Base-by-base conservation (phyloP, 2,329 filamentous ascomycete genomes). In the Fusarium nygamai region DNA sequence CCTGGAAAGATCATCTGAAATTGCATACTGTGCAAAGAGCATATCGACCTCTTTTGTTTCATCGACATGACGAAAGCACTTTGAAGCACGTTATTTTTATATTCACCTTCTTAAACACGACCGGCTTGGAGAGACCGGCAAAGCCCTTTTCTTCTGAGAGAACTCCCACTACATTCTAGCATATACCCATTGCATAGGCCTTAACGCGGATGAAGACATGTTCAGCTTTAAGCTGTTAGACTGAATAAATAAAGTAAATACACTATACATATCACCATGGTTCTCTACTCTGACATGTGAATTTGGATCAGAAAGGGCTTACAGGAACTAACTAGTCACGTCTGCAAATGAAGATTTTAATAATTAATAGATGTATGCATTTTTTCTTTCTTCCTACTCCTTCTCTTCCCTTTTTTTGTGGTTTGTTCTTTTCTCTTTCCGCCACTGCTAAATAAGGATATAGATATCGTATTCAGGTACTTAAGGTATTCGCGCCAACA, bases 151-250 rank as follows among this genome's bases (percentile, higher is more conserved):
- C 24, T 46, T 69, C 63, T 66, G 54, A 64, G 64, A 67, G 61
- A 65, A 69, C 64, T 41, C 47, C 71, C 78, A 64, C 72, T 81
- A 75, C 76, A 72, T 79, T 81, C 75, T 78, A 80, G 78, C 78
- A 81, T 81, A 82, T 82, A 82, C 79, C 80, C 80, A 73, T 80
- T 80, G 76, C 80, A 82, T 80, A 80, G 68, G 77, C 75, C 69
- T 77, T 77, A 79, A 80, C 76, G 78, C 73, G 76, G 75, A 78
- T 72, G 63, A 71, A 71, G 67, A 70, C 67, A 72, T 72, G 70
- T 73, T 76, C 66, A 71, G 69, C 61, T 69, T 64, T 36, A 70
- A 43, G 67, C 67, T 67, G 51, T 27, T 69, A 76, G 72, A 73
- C 75, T 75, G 66, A 77, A 73, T 66, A 75, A 61, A 73, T 33